These are phyloP conservation scores for Yamadazyma atmosphaerica DNA, from an alignment of 1,139 yeast genomes.

Conservation along the genomic window DNA sequence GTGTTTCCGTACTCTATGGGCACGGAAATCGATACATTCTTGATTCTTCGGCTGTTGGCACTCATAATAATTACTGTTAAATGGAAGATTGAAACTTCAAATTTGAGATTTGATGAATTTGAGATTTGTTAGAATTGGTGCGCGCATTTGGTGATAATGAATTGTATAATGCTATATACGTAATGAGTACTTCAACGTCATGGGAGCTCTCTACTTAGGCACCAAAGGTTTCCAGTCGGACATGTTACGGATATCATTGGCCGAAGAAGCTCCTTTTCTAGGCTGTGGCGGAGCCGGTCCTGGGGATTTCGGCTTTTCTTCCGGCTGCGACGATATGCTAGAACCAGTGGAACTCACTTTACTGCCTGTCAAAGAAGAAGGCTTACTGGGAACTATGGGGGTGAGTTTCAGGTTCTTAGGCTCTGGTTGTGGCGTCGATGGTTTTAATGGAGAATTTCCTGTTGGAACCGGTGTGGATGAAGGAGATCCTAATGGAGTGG, in stretches of 20 bases:
- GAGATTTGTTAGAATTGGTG: neutral
- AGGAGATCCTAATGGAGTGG: conserved; percentile 23
- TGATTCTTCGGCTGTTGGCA: conserved; percentile 31
- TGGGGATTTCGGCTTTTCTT: conserved; percentile 6
- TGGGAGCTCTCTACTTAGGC: conserved; percentile 50
- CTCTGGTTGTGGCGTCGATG: conserved; percentile 11
- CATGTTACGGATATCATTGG: conserved; percentile 26
- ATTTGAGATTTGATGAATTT: neutral
- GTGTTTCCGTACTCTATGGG: conserved; percentile 89
- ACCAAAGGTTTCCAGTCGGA: conserved; percentile 59
- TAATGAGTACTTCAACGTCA: too few relatives aligned
- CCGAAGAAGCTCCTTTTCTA: conserved; percentile 7
- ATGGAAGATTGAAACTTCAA: neutral
- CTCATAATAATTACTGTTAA: neutral
- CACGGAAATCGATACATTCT: conserved; percentile 77
- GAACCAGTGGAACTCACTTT: conserved; percentile 8
- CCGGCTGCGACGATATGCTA: neutral
- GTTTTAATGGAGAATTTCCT: conserved; percentile 3
- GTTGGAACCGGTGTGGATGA: conserved; percentile 11
- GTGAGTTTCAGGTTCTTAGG: conserved; percentile 14
- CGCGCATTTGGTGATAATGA: neutral
- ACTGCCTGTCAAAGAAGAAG: conserved; percentile 25
- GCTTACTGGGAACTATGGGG: conserved; percentile 42
- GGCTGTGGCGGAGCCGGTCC: conserved; percentile 33
- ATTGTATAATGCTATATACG: too few relatives aligned